Evolutionary conservation across 306 rosid species (phyloP).

Genomic region (Rosa persica): DNA sequence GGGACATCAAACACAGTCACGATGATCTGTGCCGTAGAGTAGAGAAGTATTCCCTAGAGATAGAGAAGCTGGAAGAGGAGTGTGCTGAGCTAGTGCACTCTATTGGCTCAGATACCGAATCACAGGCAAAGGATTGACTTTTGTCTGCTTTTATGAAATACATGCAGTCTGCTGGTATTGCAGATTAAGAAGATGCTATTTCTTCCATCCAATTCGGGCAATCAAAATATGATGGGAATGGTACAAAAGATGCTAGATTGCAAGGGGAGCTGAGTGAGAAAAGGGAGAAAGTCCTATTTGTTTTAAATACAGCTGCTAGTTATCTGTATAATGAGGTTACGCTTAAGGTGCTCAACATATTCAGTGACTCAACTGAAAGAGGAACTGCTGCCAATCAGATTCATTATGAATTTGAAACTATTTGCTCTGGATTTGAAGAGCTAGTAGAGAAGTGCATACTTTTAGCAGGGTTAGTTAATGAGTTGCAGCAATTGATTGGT

Average conservation of each 20-base stretch:
- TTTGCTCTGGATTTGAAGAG: slow-evolving; percentile 66
- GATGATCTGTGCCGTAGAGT: slow-evolving; percentile 63
- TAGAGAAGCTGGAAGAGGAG: slow-evolving; percentile 70
- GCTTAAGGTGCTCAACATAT: slow-evolving; percentile 46
- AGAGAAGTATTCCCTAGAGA: slow-evolving; percentile 65
- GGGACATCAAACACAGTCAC: slow-evolving; percentile 51
- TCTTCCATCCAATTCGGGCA: slow-evolving; percentile 45
- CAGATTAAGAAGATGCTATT: slow-evolving; percentile 49
- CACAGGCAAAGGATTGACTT: slow-evolving; percentile 68
- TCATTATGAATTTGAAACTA: slow-evolving; percentile 53
- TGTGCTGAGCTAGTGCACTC: slow-evolving; percentile 60
- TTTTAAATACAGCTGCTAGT: slow-evolving; percentile 57
- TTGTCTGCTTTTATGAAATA: slow-evolving; percentile 66
- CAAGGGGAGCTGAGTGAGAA: slow-evolving; percentile 56
- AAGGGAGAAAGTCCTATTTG: slow-evolving; percentile 49
- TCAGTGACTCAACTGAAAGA: slow-evolving; percentile 40
- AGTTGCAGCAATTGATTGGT: slow-evolving; percentile 52
- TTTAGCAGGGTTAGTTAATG: slow-evolving; percentile 66
- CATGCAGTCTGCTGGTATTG: slow-evolving; percentile 61
- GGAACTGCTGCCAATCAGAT: slow-evolving; percentile 42
- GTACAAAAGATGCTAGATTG: slow-evolving; percentile 39
- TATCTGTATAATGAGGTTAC: slow-evolving; percentile 58
- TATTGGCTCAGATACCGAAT: slow-evolving; percentile 64
- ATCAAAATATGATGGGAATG: slow-evolving; percentile 50
- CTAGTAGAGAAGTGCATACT: slow-evolving; percentile 86